Evolutionary conservation across 164 flowering plant genomes (phyloP).

Genomic region (Saururus chinensis): DNA sequence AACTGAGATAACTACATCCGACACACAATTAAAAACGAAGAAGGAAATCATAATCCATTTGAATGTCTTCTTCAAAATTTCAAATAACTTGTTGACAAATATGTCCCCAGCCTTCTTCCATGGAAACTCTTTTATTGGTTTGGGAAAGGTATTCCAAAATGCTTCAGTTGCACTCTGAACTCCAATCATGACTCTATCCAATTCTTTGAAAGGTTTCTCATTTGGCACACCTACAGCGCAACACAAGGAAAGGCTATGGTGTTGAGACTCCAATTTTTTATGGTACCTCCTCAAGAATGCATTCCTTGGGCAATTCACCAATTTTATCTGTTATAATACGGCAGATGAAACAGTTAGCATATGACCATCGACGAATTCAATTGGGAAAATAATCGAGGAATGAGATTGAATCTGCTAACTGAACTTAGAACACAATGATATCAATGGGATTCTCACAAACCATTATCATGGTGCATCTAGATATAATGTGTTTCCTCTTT

Average conservation of each 20-base stretch:
- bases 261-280: not conserved
- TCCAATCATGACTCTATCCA: constrained; percentile 14
- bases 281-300: not conserved
- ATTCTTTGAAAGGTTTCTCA: constrained; percentile 20
- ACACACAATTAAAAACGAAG: constrained; percentile 25
- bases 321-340: constrained; percentile 4
- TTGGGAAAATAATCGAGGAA: too few species aligned
- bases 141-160: constrained; percentile 27
- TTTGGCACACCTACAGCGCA: constrained; percentile 10
- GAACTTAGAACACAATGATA: too few species aligned
- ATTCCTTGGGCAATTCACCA: constrained; percentile 1
- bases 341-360: too few species aligned
- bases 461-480: too few species aligned
- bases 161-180: constrained; percentile 16
- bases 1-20: constrained; percentile 37
- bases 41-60: constrained; percentile 36
- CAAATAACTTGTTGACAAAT: constrained; percentile 18
- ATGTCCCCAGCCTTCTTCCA: constrained; percentile 45
- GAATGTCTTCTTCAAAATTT: constrained; percentile 28
- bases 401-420: too few species aligned
- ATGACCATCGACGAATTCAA: too few species aligned
- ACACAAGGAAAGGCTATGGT: not conserved
- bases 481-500: too few species aligned
- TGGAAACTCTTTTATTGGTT: constrained; percentile 40
- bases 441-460: too few species aligned